Percentiles rank a stretch among this genome's conserved stretches.
Evolutionary conservation across 495 filamentous ascomycete genomes (phyloP).

Genomic region (Tricharina praecox): DNA sequence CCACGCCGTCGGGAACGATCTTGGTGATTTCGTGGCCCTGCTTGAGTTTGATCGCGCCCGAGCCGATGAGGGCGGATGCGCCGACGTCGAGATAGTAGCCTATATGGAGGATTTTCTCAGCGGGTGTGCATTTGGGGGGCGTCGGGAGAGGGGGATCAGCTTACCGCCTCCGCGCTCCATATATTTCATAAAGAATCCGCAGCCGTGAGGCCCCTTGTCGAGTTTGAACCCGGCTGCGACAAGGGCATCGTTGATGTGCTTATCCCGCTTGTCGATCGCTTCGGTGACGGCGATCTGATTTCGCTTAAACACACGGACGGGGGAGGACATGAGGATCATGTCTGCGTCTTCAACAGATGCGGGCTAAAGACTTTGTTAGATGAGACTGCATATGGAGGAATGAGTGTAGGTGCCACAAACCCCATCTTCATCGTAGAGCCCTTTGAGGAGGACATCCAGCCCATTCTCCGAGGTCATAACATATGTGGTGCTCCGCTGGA

Average conservation of each 20-base stretch:
- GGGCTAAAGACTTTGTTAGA: background rate
- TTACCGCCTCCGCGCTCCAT: constrained; percentile 47
- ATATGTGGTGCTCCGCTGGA: constrained; percentile 61
- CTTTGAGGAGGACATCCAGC: constrained; percentile 36
- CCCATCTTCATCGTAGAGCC: constrained; percentile 46
- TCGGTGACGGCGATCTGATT: constrained; percentile 36
- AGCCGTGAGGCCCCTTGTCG: constrained; percentile 46
- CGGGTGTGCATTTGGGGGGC: background rate
- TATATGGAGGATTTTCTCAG: constrained; percentile 3
- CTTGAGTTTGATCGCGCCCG: constrained; percentile 61
- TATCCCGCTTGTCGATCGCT: constrained; percentile 35
- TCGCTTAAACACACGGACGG: constrained; percentile 42
- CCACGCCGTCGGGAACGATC: constrained; percentile 42
- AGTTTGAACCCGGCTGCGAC: constrained; percentile 49
- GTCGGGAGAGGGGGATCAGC: background rate
- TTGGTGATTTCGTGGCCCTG: constrained; percentile 48
- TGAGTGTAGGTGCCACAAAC: too few species aligned
- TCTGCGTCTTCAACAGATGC: constrained; percentile 48
- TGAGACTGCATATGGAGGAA: background rate
- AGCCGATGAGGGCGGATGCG: constrained; percentile 51
- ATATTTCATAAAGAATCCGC: constrained; percentile 59
- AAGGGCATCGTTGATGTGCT: constrained; percentile 41
- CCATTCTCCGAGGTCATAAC: constrained; percentile 45
- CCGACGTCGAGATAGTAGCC: constrained; percentile 68
- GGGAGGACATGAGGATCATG: constrained; percentile 37